phyloP scores from a whole-genome alignment of 768 basidiomycete species.

The Melanogaster broomeanus region DNA sequence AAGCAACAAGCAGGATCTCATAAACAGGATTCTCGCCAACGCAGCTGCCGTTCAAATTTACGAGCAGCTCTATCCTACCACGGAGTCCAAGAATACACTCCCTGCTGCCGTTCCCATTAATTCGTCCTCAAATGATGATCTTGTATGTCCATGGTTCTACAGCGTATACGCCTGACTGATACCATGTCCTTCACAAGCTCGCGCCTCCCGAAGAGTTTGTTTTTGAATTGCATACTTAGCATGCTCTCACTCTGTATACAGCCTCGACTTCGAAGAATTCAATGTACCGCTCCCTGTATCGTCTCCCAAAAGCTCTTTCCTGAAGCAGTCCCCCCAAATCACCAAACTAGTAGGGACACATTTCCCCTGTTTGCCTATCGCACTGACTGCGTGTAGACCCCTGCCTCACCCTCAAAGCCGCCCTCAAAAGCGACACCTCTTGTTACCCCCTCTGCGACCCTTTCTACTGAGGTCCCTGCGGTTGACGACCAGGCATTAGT shows the following conservation, averaged over 20 bases:
- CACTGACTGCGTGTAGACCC: neutral
- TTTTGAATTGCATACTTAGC: neutral
- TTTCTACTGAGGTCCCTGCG: neutral
- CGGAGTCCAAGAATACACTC: conserved; percentile 22
- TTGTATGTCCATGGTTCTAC: conserved; percentile 18
- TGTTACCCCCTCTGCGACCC: neutral
- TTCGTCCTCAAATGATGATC: conserved; percentile 24
- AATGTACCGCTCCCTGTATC: conserved; percentile 9
- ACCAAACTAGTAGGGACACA: neutral
- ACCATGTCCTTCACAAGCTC: conserved; percentile 20
- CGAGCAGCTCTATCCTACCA: conserved; percentile 38
- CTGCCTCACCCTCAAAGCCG: neutral
- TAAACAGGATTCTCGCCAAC: conserved; percentile 58
- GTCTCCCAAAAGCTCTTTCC: neutral
- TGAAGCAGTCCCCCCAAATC: conserved; percentile 6
- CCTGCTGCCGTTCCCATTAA: neutral
- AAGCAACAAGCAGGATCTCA: conserved; percentile 67
- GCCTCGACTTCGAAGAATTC: conserved; percentile 42
- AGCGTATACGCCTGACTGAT: conserved; percentile 1
- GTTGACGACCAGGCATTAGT: conserved; percentile 7
- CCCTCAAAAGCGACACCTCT: conserved; percentile 1
- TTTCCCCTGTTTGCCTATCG: neutral
- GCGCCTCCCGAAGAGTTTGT: conserved; percentile 35
- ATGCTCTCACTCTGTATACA: conserved; percentile 18
- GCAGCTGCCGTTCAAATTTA: conserved; percentile 53